Conservation (phyloP, 768 basidiomycete genomes). For the Scleroderma citrinum region DNA sequence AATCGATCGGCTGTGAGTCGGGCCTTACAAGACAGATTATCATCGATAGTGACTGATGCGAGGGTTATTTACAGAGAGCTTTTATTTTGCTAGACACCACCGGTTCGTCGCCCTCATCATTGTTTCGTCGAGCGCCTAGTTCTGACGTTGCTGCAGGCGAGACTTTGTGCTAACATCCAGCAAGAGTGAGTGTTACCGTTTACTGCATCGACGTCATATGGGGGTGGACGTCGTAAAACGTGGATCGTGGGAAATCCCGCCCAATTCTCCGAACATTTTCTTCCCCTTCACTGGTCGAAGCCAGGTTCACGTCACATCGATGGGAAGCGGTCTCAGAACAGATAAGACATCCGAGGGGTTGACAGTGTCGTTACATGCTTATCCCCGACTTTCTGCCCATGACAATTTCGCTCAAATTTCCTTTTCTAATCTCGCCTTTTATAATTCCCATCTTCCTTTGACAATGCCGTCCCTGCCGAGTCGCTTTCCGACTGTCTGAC, state of each 20-base stretch:
- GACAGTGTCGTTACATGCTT: constrained; percentile 12
- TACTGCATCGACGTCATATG: constrained; percentile 27
- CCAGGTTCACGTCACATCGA: constrained; percentile 3
- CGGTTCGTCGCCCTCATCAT: constrained; percentile 9
- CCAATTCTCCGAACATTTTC: neutral
- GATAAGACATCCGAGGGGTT: constrained; percentile 14
- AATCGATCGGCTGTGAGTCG: constrained; percentile 13
- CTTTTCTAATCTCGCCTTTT: constrained; percentile 10
- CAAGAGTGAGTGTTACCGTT: constrained; percentile 25
- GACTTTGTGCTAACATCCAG: neutral
- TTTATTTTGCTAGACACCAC: constrained; percentile 1
- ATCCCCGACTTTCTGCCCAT: constrained; percentile 4
- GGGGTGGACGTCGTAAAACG: constrained; percentile 33
- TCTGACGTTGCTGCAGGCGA: constrained; percentile 1
- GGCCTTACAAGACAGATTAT: neutral
- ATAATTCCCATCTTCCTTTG: constrained; percentile 5
- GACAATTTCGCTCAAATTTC: constrained; percentile 1
- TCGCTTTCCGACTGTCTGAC: constrained; percentile 29
- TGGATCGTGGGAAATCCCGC: constrained; percentile 35
- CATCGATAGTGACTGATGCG: constrained; percentile 2
- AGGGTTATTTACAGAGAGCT: constrained; percentile 4
- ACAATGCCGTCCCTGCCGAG: constrained; percentile 13
- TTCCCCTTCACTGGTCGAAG: neutral
- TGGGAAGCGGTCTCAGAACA: constrained; percentile 10
- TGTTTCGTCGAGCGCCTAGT: neutral